A percentile compares a stretch with the other conserved stretches of the same genome.
Evolutionary conservation across 768 basidiomycete species (phyloP).

Genomic region (Pleurotus ostreatus): DNA sequence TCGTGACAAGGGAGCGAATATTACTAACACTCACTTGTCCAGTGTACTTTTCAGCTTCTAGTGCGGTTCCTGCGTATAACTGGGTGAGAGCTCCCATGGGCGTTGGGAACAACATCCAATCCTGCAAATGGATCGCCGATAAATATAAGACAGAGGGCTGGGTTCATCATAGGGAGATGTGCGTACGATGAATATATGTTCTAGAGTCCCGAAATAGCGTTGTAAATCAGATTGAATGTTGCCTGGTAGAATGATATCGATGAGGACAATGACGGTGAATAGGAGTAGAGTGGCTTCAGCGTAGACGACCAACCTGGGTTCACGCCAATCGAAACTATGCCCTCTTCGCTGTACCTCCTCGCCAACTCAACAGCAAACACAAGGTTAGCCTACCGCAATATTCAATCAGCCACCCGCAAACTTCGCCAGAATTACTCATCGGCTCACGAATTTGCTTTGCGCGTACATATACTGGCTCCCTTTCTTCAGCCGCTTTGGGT

Average conservation of each 20-base stretch:
- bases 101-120: constrained; percentile 21
- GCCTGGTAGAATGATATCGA: constrained; percentile 9
- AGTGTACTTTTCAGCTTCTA: constrained; percentile 33
- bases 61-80: constrained; percentile 44
- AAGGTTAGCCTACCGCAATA: constrained; percentile 34
- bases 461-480: constrained; percentile 19
- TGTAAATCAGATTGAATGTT: constrained; percentile 26
- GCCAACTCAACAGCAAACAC: constrained; percentile 42
- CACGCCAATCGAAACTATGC: constrained; percentile 40
- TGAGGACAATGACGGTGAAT: constrained; percentile 13
- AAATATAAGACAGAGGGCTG: too few species aligned
- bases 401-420: neutral
- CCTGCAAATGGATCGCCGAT: neutral
- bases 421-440: too few species aligned
- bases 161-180: too few species aligned
- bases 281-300: neutral
- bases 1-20: neutral
- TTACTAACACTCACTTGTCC: constrained; percentile 34
- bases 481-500: constrained; percentile 17
- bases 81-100: constrained; percentile 43
- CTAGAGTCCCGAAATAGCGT: constrained; percentile 9
- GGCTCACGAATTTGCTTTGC: constrained; percentile 44
- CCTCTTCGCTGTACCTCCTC: constrained; percentile 39
- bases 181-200: neutral
- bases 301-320: constrained; percentile 33